Evolutionary conservation across 2,329 filamentous ascomycete genomes (phyloP), one percentile per base, ranked within the genome.

Genomic region (Knufia fluminis): DNA sequence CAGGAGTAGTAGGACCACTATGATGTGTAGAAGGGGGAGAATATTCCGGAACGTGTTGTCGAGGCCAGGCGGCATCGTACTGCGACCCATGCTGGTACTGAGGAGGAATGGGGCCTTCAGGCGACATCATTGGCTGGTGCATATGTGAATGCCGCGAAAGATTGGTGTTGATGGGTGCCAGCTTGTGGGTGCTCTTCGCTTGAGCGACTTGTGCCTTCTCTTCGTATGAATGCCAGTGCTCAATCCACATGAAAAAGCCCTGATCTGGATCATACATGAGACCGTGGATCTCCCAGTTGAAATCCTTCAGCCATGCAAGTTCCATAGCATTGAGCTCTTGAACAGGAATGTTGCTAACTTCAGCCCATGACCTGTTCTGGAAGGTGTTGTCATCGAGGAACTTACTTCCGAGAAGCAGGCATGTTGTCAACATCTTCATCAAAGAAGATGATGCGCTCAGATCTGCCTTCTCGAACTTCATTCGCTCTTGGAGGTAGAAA

Each of bases 341-440:
- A 17, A 95, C 88, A 26, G 83, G 75, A 57, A 96, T 94, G 54
- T 86, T 87, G 68, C 88, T 95, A 46, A 96, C 90, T 64, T 96
- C 90, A 3, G 90, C 87, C 90, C 90, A 96, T 1, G 90, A 95
- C 49, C 87, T 85, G 71, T 95, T 96, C 75, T 95, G 90, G 69
- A 96, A 96, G 4, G 90, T 96, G 70, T 95, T 95, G 74, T 95
- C 90, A 62, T 96, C 90, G 57, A 95, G 74, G 62, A 95, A 96
- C 71, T 96, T 96, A 79, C 88, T 94, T 52, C 88, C 90, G 47
- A 96, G 75, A 46, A 96, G 77, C 50, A 96, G 72, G 6, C 85
- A 81, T 32, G 91, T 85, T 4, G 89, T 94, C 56, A 95, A 76
- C 71, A 94, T 83, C 53, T 88, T 85, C 76, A 91, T 94, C 48